Percentiles rank a stretch among this genome's conserved stretches.
phyloP scores from a whole-genome alignment of 192 early-diverging fungal genomes.

The Coemansia sp. region DNA sequence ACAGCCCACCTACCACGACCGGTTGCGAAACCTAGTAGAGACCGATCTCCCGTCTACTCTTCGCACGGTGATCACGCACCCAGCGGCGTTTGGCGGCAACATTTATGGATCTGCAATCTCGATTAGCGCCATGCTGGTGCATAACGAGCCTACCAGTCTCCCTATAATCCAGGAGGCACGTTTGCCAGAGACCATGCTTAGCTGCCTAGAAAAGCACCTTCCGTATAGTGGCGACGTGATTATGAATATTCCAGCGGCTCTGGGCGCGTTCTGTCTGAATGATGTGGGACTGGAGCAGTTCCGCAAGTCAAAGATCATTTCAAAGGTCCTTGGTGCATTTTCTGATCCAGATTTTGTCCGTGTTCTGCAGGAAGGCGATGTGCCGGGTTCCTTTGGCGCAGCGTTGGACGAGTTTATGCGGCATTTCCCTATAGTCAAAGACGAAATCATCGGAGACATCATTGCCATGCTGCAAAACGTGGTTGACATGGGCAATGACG shows the following conservation, averaged over 20 bases:
- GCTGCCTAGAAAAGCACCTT: slow-evolving; percentile 65
- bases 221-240: slow-evolving; percentile 80
- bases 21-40: slow-evolving; percentile 93
- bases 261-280: slow-evolving; percentile 97
- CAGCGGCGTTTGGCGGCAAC: slow-evolving; percentile 76
- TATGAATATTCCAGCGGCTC: slow-evolving; percentile 81
- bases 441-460: slow-evolving; percentile 68
- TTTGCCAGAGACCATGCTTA: slow-evolving; percentile 82
- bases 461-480: slow-evolving; percentile 68
- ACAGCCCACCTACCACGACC: slow-evolving; percentile 84
- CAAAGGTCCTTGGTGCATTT: slow-evolving; percentile 73
- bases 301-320: slow-evolving; percentile 66
- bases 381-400: slow-evolving; percentile 79
- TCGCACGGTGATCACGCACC: slow-evolving; percentile 68
- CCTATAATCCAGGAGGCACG: slow-evolving; percentile 91
- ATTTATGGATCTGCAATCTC: slow-evolving; percentile 88
- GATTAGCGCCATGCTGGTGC: slow-evolving; percentile 92
- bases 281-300: slow-evolving; percentile 81
- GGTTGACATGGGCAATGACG: slow-evolving; percentile 58
- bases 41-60: slow-evolving; percentile 77
- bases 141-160: slow-evolving; percentile 96
- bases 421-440: slow-evolving; percentile 87
- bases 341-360: slow-evolving; percentile 75
- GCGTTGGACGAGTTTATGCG: slow-evolving; percentile 94
- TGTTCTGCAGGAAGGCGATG: slow-evolving; percentile 77